These are phyloP conservation scores for Sclerotinia subarctica DNA, from an alignment of 2,329 filamentous ascomycete genomes.

Conservation along the genomic window DNA sequence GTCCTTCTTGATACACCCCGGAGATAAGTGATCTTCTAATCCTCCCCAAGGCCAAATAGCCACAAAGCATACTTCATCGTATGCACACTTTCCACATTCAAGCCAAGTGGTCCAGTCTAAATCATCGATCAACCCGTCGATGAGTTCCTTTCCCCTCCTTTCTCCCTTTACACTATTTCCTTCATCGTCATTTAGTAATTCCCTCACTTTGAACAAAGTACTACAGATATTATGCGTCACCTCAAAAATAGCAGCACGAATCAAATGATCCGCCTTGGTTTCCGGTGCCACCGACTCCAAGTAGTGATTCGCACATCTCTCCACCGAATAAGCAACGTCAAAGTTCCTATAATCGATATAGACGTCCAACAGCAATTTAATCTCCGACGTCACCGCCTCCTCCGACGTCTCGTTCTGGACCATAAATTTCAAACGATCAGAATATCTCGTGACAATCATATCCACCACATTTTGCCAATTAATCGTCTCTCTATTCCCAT, in stretches of 20 bases:
- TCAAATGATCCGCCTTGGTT: slow-evolving; percentile 45
- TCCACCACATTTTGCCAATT: slow-evolving; percentile 66
- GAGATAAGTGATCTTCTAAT: slow-evolving; percentile 51
- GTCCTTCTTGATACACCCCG: slow-evolving; percentile 42
- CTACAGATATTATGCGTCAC: slow-evolving; percentile 45
- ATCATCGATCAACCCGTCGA: slow-evolving; percentile 13
- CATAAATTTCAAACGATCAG: slow-evolving; percentile 47
- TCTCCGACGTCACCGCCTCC: slow-evolving; percentile 39
- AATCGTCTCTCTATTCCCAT: slow-evolving; percentile 24
- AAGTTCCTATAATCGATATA: slow-evolving; percentile 46
- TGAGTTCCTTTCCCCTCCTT: background rate
- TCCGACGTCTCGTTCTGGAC: slow-evolving; percentile 15
- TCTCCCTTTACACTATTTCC: background rate
- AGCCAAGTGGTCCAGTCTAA: slow-evolving; percentile 57
- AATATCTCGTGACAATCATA: slow-evolving; percentile 62
- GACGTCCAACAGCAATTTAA: slow-evolving; percentile 43
- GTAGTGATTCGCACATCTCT: slow-evolving; percentile 49
- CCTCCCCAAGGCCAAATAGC: slow-evolving; percentile 62
- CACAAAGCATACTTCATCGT: slow-evolving; percentile 55
- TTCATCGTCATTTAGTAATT: slow-evolving; percentile 21
- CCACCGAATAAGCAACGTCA: slow-evolving; percentile 42
- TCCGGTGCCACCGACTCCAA: slow-evolving; percentile 38
- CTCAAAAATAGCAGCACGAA: slow-evolving; percentile 44
- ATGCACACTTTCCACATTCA: slow-evolving; percentile 49
- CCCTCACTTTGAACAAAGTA: slow-evolving; percentile 31